A percentile compares a stretch with the other conserved stretches of the same genome.
phyloP scores from a whole-genome alignment of 345 rosid species.

The Citrus mangshanensis region DNA sequence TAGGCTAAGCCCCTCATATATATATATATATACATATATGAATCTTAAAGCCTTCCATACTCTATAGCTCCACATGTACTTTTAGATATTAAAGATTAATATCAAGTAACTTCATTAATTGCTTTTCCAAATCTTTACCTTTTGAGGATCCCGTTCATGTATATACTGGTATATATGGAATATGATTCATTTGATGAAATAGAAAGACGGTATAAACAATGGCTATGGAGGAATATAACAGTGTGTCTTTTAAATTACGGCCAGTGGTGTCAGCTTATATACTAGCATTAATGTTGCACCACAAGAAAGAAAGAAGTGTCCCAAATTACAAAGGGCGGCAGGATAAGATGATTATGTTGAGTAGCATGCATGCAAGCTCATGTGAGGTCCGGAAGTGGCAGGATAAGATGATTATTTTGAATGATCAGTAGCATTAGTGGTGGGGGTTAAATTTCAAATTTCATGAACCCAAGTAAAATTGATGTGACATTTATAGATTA shows the following conservation, averaged over 20 bases:
- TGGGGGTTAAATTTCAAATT: not conserved
- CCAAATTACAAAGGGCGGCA: not conserved
- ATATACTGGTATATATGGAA: too few species aligned
- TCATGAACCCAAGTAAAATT: not conserved
- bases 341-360: too few species aligned
- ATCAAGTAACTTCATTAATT: not conserved
- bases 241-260: not conserved
- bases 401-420: not conserved
- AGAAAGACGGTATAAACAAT: not conserved
- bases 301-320: not conserved
- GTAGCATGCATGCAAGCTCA: too few species aligned
- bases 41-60: too few species aligned
- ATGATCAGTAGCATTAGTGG: not conserved
- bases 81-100: not conserved
- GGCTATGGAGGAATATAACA: not conserved
- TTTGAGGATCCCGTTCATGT: not conserved
- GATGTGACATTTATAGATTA: not conserved
- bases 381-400: not conserved
- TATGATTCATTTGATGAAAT: not conserved
- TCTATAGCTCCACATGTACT: not conserved
- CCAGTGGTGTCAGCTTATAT: not conserved
- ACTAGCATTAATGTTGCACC: not conserved
- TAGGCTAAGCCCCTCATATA: not conserved
- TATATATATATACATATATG: too few species aligned
- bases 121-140: not conserved